Conservation (phyloP, 108 stramenopile genomes). For the Seminavis robusta region DNA sequence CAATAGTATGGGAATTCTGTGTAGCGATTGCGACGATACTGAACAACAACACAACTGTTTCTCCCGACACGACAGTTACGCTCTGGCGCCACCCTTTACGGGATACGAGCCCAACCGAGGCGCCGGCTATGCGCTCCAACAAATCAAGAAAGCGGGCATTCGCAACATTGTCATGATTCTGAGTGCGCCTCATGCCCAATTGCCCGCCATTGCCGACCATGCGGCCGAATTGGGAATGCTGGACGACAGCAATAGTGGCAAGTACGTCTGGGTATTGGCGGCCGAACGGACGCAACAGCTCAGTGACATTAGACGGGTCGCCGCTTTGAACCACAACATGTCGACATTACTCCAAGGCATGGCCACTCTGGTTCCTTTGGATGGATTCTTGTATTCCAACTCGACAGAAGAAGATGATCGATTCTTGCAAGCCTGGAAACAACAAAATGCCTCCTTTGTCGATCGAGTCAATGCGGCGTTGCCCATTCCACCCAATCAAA, state of each 20-base stretch:
- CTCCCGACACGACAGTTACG: too few species aligned
- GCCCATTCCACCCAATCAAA: not conserved
- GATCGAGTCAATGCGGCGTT: not conserved
- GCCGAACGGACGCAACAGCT: not conserved
- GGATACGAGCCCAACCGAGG: not conserved
- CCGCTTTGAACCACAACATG: not conserved
- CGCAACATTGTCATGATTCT: conserved; percentile 3
- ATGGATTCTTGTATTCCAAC: not conserved
- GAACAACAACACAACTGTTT: too few species aligned
- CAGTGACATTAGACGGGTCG: conserved; percentile 1
- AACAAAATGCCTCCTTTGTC: not conserved
- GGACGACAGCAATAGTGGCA: not conserved
- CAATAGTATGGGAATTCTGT: too few species aligned
- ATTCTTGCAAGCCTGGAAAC: conserved; percentile 1
- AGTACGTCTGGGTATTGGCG: not conserved
- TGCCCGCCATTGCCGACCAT: conserved; percentile 5
- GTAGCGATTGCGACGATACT: too few species aligned
- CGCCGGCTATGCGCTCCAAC: not conserved
- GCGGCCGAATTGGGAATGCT: conserved; percentile 8
- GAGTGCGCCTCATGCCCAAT: not conserved
- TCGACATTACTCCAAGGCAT: too few species aligned
- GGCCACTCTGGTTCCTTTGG: too few species aligned
- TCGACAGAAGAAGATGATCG: not conserved
- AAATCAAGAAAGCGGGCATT: conserved; percentile 4
- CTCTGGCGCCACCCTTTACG: not conserved